A percentile compares a stretch with the other conserved stretches of the same genome.
phyloP scores from a whole-genome alignment of 225 moss, liverwort and hornwort genomes.

The Physcomitrium patens region DNA sequence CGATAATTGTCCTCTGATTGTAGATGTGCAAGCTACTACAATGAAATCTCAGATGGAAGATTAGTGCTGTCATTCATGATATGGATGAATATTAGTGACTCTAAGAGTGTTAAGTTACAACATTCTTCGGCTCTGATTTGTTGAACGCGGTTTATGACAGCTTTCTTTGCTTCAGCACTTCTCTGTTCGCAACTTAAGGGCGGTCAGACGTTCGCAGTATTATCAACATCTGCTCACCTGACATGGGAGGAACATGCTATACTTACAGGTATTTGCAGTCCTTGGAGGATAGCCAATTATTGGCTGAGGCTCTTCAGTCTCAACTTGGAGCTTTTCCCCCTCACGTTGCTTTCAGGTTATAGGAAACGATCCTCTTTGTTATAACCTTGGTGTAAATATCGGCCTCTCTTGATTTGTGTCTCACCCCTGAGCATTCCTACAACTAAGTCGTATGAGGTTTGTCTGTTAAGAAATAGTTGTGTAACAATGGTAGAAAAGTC shows the following conservation, averaged over 20 bases:
- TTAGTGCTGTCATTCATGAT: too few species aligned
- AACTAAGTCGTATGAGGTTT: background rate
- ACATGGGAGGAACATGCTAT: background rate
- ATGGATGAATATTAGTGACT: too few species aligned
- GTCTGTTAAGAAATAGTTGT: background rate
- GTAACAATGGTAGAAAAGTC: background rate
- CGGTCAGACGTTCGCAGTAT: background rate
- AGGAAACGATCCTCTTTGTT: background rate
- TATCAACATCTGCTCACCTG: background rate
- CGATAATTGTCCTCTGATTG: too few species aligned
- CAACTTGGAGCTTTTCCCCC: slow-evolving; percentile 37
- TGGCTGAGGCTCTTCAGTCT: slow-evolving; percentile 37
- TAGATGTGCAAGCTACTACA: too few species aligned
- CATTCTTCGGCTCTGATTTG: slow-evolving; percentile 12
- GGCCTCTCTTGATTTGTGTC: background rate
- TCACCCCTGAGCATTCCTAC: background rate
- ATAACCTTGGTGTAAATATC: background rate
- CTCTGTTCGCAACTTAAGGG: background rate
- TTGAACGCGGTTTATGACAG: background rate
- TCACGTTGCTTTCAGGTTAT: slow-evolving; percentile 48
- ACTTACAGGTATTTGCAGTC: slow-evolving; percentile 42
- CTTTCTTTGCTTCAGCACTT: slow-evolving; percentile 1
- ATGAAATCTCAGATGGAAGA: too few species aligned
- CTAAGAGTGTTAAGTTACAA: background rate
- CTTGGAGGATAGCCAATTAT: slow-evolving; percentile 41